A percentile compares a stretch with the other conserved stretches of the same genome.
These are phyloP conservation scores for Oryza australiensis DNA, from an alignment of 176 grass and related monocot genomes.

Conservation along the genomic window DNA sequence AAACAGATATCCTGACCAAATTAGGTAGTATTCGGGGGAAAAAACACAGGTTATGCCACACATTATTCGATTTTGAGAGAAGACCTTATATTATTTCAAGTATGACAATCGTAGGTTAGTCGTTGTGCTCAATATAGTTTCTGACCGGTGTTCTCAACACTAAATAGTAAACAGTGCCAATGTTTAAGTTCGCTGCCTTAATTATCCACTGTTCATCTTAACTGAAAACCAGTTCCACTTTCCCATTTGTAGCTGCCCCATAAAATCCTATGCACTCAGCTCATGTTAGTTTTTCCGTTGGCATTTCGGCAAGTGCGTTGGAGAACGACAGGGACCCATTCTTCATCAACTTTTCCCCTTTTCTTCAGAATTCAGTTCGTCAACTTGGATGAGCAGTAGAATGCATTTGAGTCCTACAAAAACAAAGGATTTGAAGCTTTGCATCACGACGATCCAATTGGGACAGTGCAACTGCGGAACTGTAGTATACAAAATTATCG, in stretches of 20 bases:
- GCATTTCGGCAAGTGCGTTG: background rate
- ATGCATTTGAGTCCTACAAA: background rate
- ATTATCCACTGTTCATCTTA: background rate
- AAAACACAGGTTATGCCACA: too few relatives aligned
- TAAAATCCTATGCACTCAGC: background rate
- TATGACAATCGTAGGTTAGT: background rate
- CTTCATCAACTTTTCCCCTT: background rate
- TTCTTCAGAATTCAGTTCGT: slow-evolving; percentile 24
- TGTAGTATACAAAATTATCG: background rate
- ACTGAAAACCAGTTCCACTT: background rate
- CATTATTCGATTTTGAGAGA: too few relatives aligned
- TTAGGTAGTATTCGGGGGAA: too few relatives aligned
- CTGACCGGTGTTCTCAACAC: background rate
- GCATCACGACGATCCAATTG: background rate
- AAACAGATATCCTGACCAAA: background rate
- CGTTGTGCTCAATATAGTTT: background rate
- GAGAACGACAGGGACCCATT: background rate
- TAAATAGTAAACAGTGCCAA: background rate
- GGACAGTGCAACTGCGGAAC: background rate
- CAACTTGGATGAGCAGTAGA: slow-evolving; percentile 27
- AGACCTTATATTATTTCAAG: too few relatives aligned
- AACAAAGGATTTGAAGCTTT: background rate
- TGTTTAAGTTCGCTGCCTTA: background rate
- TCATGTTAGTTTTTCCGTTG: slow-evolving; percentile 32
- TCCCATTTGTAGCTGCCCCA: background rate